A percentile compares a stretch with the other conserved stretches of the same genome.
phyloP scores from a whole-genome alignment of 75 land plant species.

The Selaginella moellendorffii region DNA sequence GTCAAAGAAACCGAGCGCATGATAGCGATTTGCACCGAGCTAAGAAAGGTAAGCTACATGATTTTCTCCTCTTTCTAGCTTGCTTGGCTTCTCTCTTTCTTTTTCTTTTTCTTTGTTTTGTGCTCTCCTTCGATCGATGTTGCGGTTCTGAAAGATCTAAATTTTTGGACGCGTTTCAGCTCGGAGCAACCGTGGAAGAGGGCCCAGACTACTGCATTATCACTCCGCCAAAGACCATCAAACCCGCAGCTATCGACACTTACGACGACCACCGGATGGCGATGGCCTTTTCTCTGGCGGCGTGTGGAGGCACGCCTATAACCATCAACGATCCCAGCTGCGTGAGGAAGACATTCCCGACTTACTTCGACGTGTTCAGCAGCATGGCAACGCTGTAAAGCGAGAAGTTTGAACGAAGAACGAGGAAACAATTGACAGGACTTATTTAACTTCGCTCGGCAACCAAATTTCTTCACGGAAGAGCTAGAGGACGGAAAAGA shows the following conservation, averaged over 20 bases:
- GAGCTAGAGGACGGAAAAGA: too few species aligned
- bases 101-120: too few species aligned
- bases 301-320: constrained; percentile 74
- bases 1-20: constrained; percentile 96
- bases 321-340: constrained; percentile 90
- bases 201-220: constrained; percentile 95
- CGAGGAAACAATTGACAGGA: too few species aligned
- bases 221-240: constrained; percentile 81
- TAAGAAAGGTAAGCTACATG: constrained; percentile 62
- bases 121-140: too few species aligned
- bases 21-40: constrained; percentile 90
- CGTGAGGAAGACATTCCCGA: constrained; percentile 89
- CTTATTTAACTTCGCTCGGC: too few species aligned
- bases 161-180: too few species aligned
- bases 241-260: constrained; percentile 61
- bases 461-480: too few species aligned
- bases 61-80: too few species aligned
- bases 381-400: too few species aligned
- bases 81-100: too few species aligned
- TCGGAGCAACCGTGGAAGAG: constrained; percentile 93
- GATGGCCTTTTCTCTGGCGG: constrained; percentile 94
- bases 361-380: constrained; percentile 71
- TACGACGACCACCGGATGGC: constrained; percentile 99
- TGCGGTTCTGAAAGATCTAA: too few species aligned
- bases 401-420: too few species aligned